Base-by-base conservation (phyloP, 345 rosid species). In the Excoecaria agallocha region DNA sequence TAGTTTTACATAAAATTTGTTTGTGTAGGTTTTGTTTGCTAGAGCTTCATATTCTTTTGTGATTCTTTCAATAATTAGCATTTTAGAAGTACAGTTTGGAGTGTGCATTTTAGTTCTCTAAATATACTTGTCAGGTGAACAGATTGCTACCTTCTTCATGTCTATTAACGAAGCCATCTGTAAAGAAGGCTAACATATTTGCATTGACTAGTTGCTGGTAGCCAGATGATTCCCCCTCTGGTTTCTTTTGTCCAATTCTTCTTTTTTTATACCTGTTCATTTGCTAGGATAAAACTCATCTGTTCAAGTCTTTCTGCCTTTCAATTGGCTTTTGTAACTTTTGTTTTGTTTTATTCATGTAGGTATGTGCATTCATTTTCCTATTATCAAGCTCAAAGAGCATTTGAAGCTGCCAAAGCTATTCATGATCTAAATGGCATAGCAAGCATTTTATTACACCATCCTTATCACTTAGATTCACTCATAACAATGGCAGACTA, bases 401-500 rank as follows among this genome's bases (percentile, higher is more conserved):
- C 86, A 69, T 93, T 91, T 75, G 96, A 90, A 78, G 90, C 94
- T 74, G 93, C 93, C 58, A 90, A 93, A 81, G 90, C 93, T 75
- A 82, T 79, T 81, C 98, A 93, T 62, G 98, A 93, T 79, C 78
- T 93, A 55, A 91, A 93, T 67, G 88, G 93, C 24, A 87, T 93
- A 54, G 93, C 94, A 63, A 89, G 84, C 70, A 84, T 93, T 80
- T 81, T 91, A 17, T 37, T 85, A 48, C 17, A 89, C 76, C 74
- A 91, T 81, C 97, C 96, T 41, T 93, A 93, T 77, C 98, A 93
- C 76, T 81, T 90, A 58, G 98, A 93, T 76, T 91, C 98, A n/a
- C 93, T 93, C 37, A 77, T 93, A 73, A 91, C 97, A 39, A 91
- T 93, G 86, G 95, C 98, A 1, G 98, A 93, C 65, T 93, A 91